Conservation (phyloP, 352 stramenopile species). For the Pythium phragmitis region DNA sequence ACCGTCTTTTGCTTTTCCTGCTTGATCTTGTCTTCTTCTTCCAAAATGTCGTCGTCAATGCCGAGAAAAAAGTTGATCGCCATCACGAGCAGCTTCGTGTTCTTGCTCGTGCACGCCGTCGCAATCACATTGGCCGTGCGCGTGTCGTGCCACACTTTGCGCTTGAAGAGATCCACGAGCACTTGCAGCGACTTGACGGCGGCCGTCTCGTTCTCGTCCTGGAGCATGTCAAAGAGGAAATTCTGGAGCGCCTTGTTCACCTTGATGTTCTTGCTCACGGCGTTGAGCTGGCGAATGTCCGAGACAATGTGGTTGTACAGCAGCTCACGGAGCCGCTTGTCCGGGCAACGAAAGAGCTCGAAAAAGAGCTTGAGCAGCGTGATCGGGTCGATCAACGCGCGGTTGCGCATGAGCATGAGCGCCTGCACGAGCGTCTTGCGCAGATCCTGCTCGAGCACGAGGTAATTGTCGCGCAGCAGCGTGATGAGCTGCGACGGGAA, state of each 20-base stretch:
- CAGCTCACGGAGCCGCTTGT: slow-evolving; percentile 95
- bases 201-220: slow-evolving; percentile 84
- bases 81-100: slow-evolving; percentile 87
- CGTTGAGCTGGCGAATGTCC: slow-evolving; percentile 88
- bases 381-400: slow-evolving; percentile 90
- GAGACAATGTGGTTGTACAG: slow-evolving; percentile 96
- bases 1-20: slow-evolving; percentile 81
- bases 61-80: slow-evolving; percentile 98
- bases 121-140: slow-evolving; percentile 97
- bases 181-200: slow-evolving; percentile 91
- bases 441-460: slow-evolving; percentile 90
- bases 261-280: slow-evolving; percentile 93
- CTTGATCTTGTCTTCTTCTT: slow-evolving; percentile 94
- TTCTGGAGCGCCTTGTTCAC: slow-evolving; percentile 95
- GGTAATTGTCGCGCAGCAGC: slow-evolving; percentile 89
- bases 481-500: slow-evolving; percentile 92
- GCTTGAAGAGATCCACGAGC: slow-evolving; percentile 95
- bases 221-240: slow-evolving; percentile 95
- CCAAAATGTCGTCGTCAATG: slow-evolving; percentile 96
- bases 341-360: slow-evolving; percentile 94
- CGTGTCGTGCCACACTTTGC: slow-evolving; percentile 96
- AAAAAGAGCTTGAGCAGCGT: slow-evolving; percentile 96
- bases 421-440: slow-evolving; percentile 94
- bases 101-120: slow-evolving; percentile 86
- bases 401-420: slow-evolving; percentile 97